Evolutionary conservation across 305 asterid genomes (phyloP).

Genomic region (Fraxinus xanthoxyloides): DNA sequence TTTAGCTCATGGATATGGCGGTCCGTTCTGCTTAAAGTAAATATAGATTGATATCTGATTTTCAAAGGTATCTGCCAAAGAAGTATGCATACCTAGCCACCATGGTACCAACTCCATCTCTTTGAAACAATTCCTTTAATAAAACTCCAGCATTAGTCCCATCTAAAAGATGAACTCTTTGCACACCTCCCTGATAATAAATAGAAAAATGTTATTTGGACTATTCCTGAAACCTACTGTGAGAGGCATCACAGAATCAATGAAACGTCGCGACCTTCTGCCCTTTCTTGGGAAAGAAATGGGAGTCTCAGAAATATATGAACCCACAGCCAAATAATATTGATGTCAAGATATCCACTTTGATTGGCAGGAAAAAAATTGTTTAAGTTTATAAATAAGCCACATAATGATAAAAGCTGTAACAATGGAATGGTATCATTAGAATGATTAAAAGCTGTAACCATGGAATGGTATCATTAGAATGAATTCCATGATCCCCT

Average conservation of each 20-base stretch:
- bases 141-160: conserved; percentile 90
- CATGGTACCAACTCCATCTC: conserved; percentile 95
- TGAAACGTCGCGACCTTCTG: not conserved
- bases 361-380: not conserved
- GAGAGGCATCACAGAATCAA: conserved; percentile 5
- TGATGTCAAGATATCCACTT: not conserved
- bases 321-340: not conserved
- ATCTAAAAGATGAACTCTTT: conserved; percentile 91
- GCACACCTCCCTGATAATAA: conserved; percentile 81
- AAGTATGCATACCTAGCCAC: conserved; percentile 64
- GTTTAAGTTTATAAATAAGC: not conserved
- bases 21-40: not conserved
- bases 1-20: not conserved
- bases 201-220: not conserved
- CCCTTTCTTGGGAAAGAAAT: conserved; percentile 6
- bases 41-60: conserved; percentile 1
- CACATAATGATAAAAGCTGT: not conserved
- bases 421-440: not conserved
- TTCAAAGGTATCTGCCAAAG: conserved; percentile 9
- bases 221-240: not conserved
- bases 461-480: not conserved
- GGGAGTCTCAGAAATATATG: not conserved
- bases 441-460: not conserved
- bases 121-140: conserved; percentile 82
- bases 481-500: not conserved